Percentiles rank a stretch among this genome's conserved stretches.
These are phyloP conservation scores for Suhomyces emberorum DNA, from an alignment of 805 yeast genomes.

Conservation along the genomic window DNA sequence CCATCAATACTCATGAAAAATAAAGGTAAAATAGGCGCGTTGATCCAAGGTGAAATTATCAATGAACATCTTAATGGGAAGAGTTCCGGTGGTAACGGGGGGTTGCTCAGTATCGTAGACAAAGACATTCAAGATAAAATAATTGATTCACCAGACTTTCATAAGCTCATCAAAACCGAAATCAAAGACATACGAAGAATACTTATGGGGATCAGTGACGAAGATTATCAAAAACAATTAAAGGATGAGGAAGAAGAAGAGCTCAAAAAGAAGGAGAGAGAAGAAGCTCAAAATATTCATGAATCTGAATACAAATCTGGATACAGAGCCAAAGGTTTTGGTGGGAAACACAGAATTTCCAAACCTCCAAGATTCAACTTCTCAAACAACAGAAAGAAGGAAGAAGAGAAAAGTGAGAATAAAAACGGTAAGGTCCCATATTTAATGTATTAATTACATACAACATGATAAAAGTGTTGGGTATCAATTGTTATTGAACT, in stretches of 20 bases:
- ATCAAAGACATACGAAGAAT: constrained; percentile 31
- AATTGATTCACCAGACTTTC: constrained; percentile 41
- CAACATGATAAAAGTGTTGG: too few species aligned
- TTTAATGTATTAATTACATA: constrained; percentile 21
- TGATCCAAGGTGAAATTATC: constrained; percentile 51
- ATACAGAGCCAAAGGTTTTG: constrained; percentile 24
- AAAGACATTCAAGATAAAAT: constrained; percentile 43
- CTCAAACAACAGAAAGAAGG: constrained; percentile 5
- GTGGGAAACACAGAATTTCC: constrained; percentile 21
- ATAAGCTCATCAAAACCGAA: constrained; percentile 27
- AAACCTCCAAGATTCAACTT: constrained; percentile 37
- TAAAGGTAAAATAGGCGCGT: constrained; percentile 49
- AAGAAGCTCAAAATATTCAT: constrained; percentile 4
- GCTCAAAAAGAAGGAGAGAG: constrained; percentile 12
- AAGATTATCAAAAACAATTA: constrained; percentile 31
- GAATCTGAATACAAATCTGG: constrained; percentile 21
- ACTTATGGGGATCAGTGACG: constrained; percentile 36
- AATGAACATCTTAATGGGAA: constrained; percentile 19
- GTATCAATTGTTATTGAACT: not conserved
- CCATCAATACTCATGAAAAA: constrained; percentile 47
- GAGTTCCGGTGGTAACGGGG: constrained; percentile 5
- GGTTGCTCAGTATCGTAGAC: constrained; percentile 40
- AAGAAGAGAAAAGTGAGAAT: constrained; percentile 2
- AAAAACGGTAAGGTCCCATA: constrained; percentile 10
- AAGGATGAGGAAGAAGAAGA: constrained; percentile 16